phyloP scores from a whole-genome alignment of 2,329 filamentous ascomycete genomes.

The Fusarium ambrosium region DNA sequence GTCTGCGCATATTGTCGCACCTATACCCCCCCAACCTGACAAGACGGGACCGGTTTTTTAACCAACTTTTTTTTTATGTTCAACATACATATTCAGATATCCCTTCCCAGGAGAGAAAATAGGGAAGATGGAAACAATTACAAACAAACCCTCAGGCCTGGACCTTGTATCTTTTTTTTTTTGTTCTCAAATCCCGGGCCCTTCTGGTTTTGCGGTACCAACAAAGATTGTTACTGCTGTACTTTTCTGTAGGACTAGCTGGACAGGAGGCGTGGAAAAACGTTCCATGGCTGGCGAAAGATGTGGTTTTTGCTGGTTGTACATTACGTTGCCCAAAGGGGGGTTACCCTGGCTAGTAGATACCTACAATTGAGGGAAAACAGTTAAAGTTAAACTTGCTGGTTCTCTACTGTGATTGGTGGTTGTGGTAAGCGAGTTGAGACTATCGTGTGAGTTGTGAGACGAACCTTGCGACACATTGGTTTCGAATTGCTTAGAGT shows the following conservation, averaged over 20 bases:
- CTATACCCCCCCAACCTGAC: constrained; percentile 44
- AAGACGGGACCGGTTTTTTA: constrained; percentile 29
- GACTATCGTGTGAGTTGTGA: background rate
- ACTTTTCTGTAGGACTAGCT: constrained; percentile 48
- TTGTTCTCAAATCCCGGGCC: constrained; percentile 31
- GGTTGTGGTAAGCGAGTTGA: background rate
- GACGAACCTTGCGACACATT: background rate
- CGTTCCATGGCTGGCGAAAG: constrained; percentile 32
- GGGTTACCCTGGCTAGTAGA: constrained; percentile 40
- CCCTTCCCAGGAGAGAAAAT: constrained; percentile 22
- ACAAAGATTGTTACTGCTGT: constrained; percentile 42
- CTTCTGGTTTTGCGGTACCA: constrained; percentile 41
- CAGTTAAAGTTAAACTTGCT: constrained; percentile 39
- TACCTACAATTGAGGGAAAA: constrained; percentile 48
- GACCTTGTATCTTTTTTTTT: constrained; percentile 32
- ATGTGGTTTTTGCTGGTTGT: constrained; percentile 42
- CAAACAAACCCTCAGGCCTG: constrained; percentile 41
- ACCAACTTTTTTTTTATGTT: constrained; percentile 41
- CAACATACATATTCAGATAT: constrained; percentile 41
- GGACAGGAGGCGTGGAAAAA: constrained; percentile 27
- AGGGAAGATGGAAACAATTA: constrained; percentile 38
- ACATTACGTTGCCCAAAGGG: constrained; percentile 39
- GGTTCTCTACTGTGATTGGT: constrained; percentile 7
- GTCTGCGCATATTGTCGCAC: constrained; percentile 46
- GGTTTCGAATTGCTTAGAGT: background rate